Evolutionary conservation across 768 basidiomycete genomes (phyloP).

Genomic region (Rhodocollybia butyracea): DNA sequence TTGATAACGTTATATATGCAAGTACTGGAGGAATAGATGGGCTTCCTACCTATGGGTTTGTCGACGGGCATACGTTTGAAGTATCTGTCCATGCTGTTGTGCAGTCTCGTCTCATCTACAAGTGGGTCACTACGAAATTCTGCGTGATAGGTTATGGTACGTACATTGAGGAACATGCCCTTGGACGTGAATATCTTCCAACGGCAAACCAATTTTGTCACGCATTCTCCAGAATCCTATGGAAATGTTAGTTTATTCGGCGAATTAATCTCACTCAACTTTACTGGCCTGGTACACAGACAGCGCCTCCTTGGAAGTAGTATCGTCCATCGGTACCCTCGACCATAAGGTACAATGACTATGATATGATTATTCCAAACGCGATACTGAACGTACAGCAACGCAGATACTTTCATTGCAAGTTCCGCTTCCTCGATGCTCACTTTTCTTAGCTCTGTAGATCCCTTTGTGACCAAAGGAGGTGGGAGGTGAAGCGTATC

Average conservation of each 20-base stretch:
- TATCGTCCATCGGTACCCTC: slow-evolving; percentile 69
- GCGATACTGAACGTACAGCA: slow-evolving; percentile 66
- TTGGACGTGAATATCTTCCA: slow-evolving; percentile 68
- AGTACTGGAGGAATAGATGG: too few species aligned
- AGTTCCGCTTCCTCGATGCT: slow-evolving; percentile 33
- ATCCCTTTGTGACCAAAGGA: slow-evolving; percentile 27
- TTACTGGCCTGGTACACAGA: slow-evolving; percentile 57
- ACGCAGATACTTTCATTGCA: slow-evolving; percentile 59
- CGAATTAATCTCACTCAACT: background rate
- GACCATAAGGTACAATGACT: slow-evolving; percentile 56
- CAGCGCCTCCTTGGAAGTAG: slow-evolving; percentile 72
- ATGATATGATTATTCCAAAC: too few species aligned
- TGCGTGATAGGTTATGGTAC: background rate
- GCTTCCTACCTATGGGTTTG: slow-evolving; percentile 70
- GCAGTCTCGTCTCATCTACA: slow-evolving; percentile 47
- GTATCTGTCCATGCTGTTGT: slow-evolving; percentile 64
- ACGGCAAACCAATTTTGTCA: slow-evolving; percentile 70
- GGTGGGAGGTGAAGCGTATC: slow-evolving; percentile 48
- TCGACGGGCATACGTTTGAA: slow-evolving; percentile 64
- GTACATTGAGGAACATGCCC: slow-evolving; percentile 74
- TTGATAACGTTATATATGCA: too few species aligned
- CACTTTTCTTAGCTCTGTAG: slow-evolving; percentile 11
- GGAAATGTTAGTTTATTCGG: background rate
- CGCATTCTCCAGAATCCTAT: slow-evolving; percentile 73
- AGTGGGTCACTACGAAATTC: background rate